These are phyloP conservation scores for Pythium aphanidermatum DNA, from an alignment of 352 stramenopile species.

Conservation along the genomic window DNA sequence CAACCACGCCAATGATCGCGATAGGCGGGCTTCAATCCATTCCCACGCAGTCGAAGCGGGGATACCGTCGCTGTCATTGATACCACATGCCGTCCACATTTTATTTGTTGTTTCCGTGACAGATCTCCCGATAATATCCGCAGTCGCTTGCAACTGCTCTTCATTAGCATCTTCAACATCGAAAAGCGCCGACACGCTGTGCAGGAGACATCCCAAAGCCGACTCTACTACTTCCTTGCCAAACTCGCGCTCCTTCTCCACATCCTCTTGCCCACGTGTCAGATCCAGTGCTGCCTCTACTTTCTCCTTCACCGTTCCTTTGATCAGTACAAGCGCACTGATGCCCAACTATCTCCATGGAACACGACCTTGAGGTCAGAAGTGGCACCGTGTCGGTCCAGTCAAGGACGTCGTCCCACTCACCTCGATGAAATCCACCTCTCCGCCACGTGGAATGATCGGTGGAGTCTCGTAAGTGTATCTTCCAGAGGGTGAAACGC, in stretches of 20 bases:
- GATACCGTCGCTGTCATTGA: constrained; percentile 9
- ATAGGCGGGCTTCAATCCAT: constrained; percentile 56
- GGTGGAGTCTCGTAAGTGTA: constrained; percentile 56
- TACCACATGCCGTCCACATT: constrained; percentile 23
- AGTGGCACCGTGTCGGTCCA: too few relatives aligned
- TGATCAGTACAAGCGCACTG: constrained; percentile 44
- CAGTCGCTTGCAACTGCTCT: constrained; percentile 46
- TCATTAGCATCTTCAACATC: constrained; percentile 44
- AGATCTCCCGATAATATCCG: constrained; percentile 51
- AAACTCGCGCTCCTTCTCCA: neutral
- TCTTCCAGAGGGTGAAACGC: constrained; percentile 63
- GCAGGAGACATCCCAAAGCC: constrained; percentile 44
- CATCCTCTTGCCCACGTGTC: neutral
- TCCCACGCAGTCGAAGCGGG: constrained; percentile 37
- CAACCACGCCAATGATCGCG: constrained; percentile 55
- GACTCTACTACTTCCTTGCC: constrained; percentile 1
- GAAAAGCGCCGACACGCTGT: constrained; percentile 57
- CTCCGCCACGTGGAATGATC: constrained; percentile 53
- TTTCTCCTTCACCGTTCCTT: constrained; percentile 48
- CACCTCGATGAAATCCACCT: constrained; percentile 53
- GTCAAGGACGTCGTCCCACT: too few relatives aligned
- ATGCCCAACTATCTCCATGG: constrained; percentile 33
- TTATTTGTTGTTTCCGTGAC: constrained; percentile 41
- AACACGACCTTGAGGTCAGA: neutral
- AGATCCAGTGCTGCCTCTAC: constrained; percentile 52